Evolutionary conservation across 2,329 filamentous ascomycete species (phyloP), one percentile per base, ranked within the genome.

Genomic region (Fusarium sp.): DNA sequence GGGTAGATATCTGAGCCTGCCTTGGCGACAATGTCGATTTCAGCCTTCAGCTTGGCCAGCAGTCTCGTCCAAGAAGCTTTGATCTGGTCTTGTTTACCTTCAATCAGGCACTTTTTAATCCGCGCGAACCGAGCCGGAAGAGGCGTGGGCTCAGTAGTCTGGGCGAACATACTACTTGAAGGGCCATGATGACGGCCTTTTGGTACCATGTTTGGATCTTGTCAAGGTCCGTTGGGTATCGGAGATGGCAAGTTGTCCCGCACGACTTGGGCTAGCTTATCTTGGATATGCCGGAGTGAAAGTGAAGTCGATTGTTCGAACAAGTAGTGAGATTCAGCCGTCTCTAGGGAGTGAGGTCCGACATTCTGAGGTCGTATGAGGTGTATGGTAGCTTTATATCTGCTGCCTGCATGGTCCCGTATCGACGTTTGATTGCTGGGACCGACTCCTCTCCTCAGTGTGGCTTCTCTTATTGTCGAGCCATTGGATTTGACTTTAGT

Each of bases 41-140:
- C 78, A 9, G 59, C 53, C 9, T 65, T 70, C 4, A 82, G 62
- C 35, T 70, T 71, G 19, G 61, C 55, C 7, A 81, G 70, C 4
- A 82, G 66, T 35, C 77, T 69, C 49, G 70, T 66, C 79, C 78
- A 82, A 8, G 76, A 77, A 9, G 72, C 58, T 11, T 41, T 50
- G 32, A 82, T 61, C 27, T 71, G 70, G 6, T 70, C 61, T 53
- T 79, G 75, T 57, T 75, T 75, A 17, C 77, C 76, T 17, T 64
- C 65, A 13, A 79, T 70, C 32, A 81, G 68, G 21, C 70, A 66
- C 31, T 69, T 63, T 57, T 82, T 82, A 49, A 80, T 70, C 15
- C 72, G 68, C 10, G 76, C 75, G 49, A 80, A 80, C 4, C 77
- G 74, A 41, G 67, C 54, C 13, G 78, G 76, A 3, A 81, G 71